Evolutionary conservation across 768 basidiomycete species (phyloP).

Genomic region (Leccinum rimulosum): DNA sequence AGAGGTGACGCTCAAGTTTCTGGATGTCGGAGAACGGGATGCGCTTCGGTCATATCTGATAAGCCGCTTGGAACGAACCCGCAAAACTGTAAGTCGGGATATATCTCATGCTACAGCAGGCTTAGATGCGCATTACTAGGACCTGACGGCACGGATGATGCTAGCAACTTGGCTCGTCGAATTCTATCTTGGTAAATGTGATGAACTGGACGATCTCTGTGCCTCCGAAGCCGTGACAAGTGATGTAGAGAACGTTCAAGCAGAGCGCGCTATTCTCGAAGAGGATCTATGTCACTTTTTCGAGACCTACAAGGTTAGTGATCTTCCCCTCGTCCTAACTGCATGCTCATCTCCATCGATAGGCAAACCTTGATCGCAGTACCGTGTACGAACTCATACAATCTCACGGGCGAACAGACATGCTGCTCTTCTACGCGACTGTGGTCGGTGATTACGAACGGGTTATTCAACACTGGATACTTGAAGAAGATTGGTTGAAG

Average conservation of each 20-base stretch:
- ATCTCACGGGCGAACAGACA: constrained; percentile 88
- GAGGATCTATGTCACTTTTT: constrained; percentile 94
- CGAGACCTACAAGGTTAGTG: constrained; percentile 83
- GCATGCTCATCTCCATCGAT: background rate
- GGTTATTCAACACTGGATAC: constrained; percentile 88
- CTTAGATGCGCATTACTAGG: constrained; percentile 44
- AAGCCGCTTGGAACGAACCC: constrained; percentile 80
- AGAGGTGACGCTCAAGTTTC: constrained; percentile 85
- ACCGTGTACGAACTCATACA: constrained; percentile 93
- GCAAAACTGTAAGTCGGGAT: constrained; percentile 63
- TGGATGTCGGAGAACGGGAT: constrained; percentile 89
- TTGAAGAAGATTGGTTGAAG: constrained; percentile 89
- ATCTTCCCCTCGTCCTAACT: background rate
- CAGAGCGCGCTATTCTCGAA: constrained; percentile 80
- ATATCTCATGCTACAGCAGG: background rate
- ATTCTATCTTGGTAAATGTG: constrained; percentile 95
- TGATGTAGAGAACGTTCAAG: constrained; percentile 80
- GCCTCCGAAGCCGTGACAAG: constrained; percentile 80
- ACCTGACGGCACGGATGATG: constrained; percentile 93
- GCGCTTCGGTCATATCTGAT: constrained; percentile 87
- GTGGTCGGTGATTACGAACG: constrained; percentile 77
- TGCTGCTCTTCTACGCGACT: constrained; percentile 87
- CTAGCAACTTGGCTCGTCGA: constrained; percentile 98
- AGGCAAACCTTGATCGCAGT: constrained; percentile 81
- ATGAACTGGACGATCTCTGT: constrained; percentile 91